Evolutionary conservation across 2,329 filamentous ascomycete genomes (phyloP).

Genomic region (Cordyceps sp.): DNA sequence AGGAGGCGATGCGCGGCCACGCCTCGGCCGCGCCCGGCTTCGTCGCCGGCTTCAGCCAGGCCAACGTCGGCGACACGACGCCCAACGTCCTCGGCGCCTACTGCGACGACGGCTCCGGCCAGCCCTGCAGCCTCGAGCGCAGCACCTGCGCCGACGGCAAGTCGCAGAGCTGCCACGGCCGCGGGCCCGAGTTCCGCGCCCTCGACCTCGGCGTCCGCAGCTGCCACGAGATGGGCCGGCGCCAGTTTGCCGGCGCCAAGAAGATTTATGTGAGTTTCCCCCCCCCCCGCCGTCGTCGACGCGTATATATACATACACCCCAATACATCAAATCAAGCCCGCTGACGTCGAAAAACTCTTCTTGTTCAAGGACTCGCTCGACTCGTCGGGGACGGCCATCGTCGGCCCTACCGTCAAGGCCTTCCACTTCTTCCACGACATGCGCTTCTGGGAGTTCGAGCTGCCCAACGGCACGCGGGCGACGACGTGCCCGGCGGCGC

Average conservation of each 20-base stretch:
- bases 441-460: slow-evolving; percentile 57
- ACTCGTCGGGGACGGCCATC: slow-evolving; percentile 29
- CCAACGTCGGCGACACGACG: slow-evolving; percentile 79
- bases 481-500: slow-evolving; percentile 66
- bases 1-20: slow-evolving; percentile 45
- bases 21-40: slow-evolving; percentile 46
- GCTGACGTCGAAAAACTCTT: too few relatives aligned
- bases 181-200: slow-evolving; percentile 51
- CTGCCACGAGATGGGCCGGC: slow-evolving; percentile 58
- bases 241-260: slow-evolving; percentile 49
- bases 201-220: slow-evolving; percentile 57
- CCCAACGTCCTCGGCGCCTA: slow-evolving; percentile 78
- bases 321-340: too few relatives aligned
- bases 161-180: slow-evolving; percentile 55
- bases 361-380: slow-evolving; percentile 40
- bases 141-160: slow-evolving; percentile 65
- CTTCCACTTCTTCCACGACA: slow-evolving; percentile 74
- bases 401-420: slow-evolving; percentile 54
- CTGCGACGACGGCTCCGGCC: slow-evolving; percentile 70
- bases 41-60: slow-evolving; percentile 82
- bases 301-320: too few relatives aligned
- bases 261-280: slow-evolving; percentile 17
- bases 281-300: background rate
- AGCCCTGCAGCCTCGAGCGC: slow-evolving; percentile 58
- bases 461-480: slow-evolving; percentile 57